These are phyloP conservation scores for Saccharomycopsis capsularis DNA, from an alignment of 805 yeast species.

Conservation along the genomic window DNA sequence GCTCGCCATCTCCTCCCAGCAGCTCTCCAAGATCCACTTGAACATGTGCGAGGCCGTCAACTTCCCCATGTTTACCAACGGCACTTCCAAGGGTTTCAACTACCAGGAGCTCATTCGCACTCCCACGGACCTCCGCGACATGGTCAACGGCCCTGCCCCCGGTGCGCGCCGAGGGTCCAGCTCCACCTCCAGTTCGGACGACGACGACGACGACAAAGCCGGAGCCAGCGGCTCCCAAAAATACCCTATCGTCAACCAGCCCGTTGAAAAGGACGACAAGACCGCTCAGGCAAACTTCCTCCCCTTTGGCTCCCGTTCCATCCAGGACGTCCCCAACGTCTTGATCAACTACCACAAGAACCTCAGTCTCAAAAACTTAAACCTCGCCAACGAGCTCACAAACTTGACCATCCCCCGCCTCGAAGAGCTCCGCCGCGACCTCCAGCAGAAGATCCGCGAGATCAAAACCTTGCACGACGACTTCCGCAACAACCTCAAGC, in stretches of 20 bases:
- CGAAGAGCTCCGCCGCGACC: constrained; percentile 24
- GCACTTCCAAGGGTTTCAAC: constrained; percentile 13
- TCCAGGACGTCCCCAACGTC: constrained; percentile 74
- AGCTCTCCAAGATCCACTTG: constrained; percentile 17
- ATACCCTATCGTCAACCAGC: constrained; percentile 6
- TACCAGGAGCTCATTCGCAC: constrained; percentile 17
- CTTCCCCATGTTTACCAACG: constrained; percentile 30
- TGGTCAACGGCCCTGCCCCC: constrained; percentile 2
- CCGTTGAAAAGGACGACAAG: constrained; percentile 27
- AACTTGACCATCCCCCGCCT: constrained; percentile 35
- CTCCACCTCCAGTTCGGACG: constrained; percentile 1
- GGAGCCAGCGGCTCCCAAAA: background rate
- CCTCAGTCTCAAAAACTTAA: constrained; percentile 38
- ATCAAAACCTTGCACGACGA: constrained; percentile 48
- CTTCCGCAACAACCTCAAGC: constrained; percentile 52
- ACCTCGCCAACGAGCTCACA: constrained; percentile 45
- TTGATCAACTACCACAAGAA: constrained; percentile 38
- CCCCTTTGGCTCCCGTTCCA: constrained; percentile 72
- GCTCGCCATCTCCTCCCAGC: constrained; percentile 8
- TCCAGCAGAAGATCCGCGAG: constrained; percentile 44
- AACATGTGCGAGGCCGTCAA: constrained; percentile 24
- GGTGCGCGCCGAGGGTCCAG: background rate
- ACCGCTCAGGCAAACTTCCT: constrained; percentile 44
- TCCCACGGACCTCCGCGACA: constrained; percentile 13
- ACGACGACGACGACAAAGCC: constrained; percentile 27